Base-by-base conservation (phyloP, 495 filamentous ascomycete species). In the Hypomontagnella submonticulosa region DNA sequence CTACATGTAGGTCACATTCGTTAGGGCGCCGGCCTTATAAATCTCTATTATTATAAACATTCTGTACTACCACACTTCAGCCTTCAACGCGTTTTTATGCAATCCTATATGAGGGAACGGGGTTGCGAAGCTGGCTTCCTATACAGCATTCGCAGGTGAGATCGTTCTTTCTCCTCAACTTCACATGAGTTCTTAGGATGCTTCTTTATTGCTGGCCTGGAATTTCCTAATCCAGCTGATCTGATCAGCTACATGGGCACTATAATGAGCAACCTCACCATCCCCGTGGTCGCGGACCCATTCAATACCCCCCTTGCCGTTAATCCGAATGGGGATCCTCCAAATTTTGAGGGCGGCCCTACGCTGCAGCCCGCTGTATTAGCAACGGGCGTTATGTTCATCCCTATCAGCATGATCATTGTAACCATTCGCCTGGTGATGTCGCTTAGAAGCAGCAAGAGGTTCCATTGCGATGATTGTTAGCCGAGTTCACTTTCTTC, bases 301-400 rank as follows among this genome's bases (percentile, higher is more conserved):
- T 50, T 27, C 32, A 20, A 3, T 1, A 50, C 15, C 27, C 32
- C 47, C 7, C 27, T 50, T 10, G 30, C n/a, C 30, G 16, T 2
- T 9, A 50, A 50, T 16, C 32, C 47, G n/a, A 50, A 50, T 50
- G 47, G 47, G 4, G 47, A 37, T 32, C 47, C 47, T 36, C 47
- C 47, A 15, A 20, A 50, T 16, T 50, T 50, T 13, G 47, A 50
- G 12, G 47, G 47, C 9, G 47, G 47, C 3, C 1, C 32, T 18
- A 50, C 47, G 15, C 47, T 50, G 6, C 47, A 37, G 47, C 32
- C 23, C n/a, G 13, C 12, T 3, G 12, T 50, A 6, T 15, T 50
- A 19, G 47, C 47, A 15, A 37, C 47, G 8, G 47, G 47, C 1
- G 13, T 37, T 4, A 30, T 13, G 8, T 32, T 50, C 30, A 50